Evolutionary conservation across 2,329 filamentous ascomycete species (phyloP).

Genomic region (Colletotrichum chlorophyti): DNA sequence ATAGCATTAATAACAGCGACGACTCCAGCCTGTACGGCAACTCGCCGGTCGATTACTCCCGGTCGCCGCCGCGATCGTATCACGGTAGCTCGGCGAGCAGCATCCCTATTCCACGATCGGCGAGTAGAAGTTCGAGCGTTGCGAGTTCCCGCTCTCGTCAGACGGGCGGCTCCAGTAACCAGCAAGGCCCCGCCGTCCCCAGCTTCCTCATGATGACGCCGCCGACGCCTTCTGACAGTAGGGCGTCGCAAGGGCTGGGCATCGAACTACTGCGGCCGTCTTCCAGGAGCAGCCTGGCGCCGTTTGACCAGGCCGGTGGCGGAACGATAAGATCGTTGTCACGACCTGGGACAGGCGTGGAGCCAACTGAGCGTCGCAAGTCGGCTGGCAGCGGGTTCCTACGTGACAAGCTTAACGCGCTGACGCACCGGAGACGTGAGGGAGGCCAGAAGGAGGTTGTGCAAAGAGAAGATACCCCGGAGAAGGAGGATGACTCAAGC

Average conservation of each 20-base stretch:
- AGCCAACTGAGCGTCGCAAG: conserved; percentile 31
- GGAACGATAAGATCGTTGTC: conserved; percentile 28
- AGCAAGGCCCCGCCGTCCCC: conserved; percentile 40
- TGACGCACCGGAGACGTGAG: conserved; percentile 34
- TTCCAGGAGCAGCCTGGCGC: conserved; percentile 33
- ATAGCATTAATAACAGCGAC: conserved; percentile 59
- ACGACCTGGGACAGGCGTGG: conserved; percentile 29
- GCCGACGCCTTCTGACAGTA: conserved; percentile 44
- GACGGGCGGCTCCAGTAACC: conserved; percentile 38
- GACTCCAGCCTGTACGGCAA: conserved; percentile 62
- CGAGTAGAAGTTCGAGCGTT: conserved; percentile 61
- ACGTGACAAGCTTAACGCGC: conserved; percentile 43
- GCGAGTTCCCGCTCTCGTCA: conserved; percentile 53
- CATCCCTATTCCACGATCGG: conserved; percentile 50
- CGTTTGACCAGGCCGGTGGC: conserved; percentile 28
- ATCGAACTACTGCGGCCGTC: conserved; percentile 32
- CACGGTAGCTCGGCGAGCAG: conserved; percentile 56
- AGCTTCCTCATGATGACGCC: conserved; percentile 56
- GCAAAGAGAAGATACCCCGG: conserved; percentile 17
- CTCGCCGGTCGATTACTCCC: conserved; percentile 64
- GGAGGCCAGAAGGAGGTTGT: conserved; percentile 28
- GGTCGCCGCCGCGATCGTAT: conserved; percentile 62
- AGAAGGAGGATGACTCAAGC: conserved; percentile 8
- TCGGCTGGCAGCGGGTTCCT: conserved; percentile 40
- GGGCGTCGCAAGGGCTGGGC: conserved; percentile 29